phyloP scores from a whole-genome alignment of 106 monocot genomes.

The Allium cepa region DNA sequence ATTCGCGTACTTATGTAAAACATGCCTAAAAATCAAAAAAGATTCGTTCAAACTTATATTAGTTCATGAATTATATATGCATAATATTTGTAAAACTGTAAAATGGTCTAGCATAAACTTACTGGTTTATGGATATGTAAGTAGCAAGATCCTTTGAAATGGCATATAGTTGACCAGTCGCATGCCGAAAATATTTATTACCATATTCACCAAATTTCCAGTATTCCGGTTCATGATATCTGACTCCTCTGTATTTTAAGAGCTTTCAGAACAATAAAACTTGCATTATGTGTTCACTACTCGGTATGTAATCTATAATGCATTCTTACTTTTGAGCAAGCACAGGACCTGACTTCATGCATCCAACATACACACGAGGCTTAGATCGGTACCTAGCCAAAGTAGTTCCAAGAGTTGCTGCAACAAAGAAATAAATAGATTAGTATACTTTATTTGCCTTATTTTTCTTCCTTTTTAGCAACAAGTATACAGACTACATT shows the following conservation, averaged over 20 bases:
- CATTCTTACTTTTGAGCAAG: slow-evolving; percentile 43
- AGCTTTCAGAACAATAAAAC: background rate
- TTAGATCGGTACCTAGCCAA: slow-evolving; percentile 19
- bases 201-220: slow-evolving; percentile 64
- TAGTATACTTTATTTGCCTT: background rate
- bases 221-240: slow-evolving; percentile 55
- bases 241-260: slow-evolving; percentile 30
- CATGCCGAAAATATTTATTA: slow-evolving; percentile 66
- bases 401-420: slow-evolving; percentile 22
- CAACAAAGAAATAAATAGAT: slow-evolving; percentile 1
- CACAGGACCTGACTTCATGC: slow-evolving; percentile 32
- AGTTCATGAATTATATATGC: no score
- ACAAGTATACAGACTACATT: background rate
- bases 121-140: slow-evolving; percentile 57
- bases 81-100: no score
- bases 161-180: slow-evolving; percentile 55
- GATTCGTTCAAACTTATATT: background rate
- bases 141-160: slow-evolving; percentile 57
- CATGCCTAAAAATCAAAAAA: slow-evolving; percentile 16
- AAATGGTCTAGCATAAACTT: background rate
- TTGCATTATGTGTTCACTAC: background rate
- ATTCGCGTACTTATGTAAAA: slow-evolving; percentile 57
- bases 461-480: no score
- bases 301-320: background rate
- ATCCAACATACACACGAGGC: slow-evolving; percentile 21